A percentile compares a stretch with the other conserved stretches of the same genome.
phyloP scores from a whole-genome alignment of 805 yeast species.

The Hanseniaspora guilliermondii region DNA sequence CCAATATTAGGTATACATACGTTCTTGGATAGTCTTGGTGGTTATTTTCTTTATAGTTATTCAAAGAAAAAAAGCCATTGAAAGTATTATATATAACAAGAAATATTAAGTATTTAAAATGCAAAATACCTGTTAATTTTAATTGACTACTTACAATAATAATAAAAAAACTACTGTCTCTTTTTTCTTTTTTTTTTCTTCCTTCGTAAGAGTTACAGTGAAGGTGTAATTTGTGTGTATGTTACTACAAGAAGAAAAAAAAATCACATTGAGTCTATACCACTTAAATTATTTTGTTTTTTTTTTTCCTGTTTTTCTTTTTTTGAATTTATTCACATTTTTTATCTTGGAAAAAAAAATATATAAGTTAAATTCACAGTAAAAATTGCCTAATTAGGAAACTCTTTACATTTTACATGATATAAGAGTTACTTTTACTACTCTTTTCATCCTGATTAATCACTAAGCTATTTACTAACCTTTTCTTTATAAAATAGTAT shows the following conservation, averaged over 20 bases:
- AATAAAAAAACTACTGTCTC: neutral
- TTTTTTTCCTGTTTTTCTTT: neutral
- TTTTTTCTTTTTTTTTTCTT: neutral
- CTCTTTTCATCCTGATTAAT: too few relatives aligned
- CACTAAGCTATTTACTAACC: too few relatives aligned
- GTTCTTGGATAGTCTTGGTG: slow-evolving; percentile 14
- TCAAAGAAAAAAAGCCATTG: too few relatives aligned
- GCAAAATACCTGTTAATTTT: too few relatives aligned
- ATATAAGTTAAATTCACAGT: neutral
- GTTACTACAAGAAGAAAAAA: neutral
- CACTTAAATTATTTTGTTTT: neutral
- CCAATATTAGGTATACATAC: slow-evolving; percentile 8
- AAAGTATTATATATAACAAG: too few relatives aligned
- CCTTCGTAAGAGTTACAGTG: neutral
- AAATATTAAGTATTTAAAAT: too few relatives aligned
- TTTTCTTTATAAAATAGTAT: too few relatives aligned
- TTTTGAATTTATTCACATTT: neutral
- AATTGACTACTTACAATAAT: neutral
- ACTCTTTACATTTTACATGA: too few relatives aligned
- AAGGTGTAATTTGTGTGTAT: neutral
- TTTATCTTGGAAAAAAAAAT: neutral
- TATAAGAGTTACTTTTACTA: too few relatives aligned
- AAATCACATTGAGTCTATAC: neutral
- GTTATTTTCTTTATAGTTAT: neutral
- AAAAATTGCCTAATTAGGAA: too few relatives aligned